Evolutionary conservation across 2,329 filamentous ascomycete species (phyloP), one percentile per base, ranked within the genome.

Genomic region (Xylariomycetidae sp.): DNA sequence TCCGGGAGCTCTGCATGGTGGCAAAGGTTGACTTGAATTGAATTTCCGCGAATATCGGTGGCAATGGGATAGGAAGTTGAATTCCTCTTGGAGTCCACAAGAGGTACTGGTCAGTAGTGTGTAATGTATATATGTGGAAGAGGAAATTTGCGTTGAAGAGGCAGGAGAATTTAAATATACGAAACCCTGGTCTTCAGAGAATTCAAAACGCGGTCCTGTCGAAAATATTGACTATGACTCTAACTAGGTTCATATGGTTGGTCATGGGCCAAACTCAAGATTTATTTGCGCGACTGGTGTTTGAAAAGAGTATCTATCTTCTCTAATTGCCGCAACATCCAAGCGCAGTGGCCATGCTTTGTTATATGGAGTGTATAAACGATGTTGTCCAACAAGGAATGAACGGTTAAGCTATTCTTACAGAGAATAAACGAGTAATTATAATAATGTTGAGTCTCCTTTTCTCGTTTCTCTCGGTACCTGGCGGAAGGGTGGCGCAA

Each of bases 1-100:
- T 32, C 33, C 33, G 37, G 29, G 32, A 39, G 34, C 37, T 36
- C 33, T 39, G 35, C 29, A 39, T 39, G 9, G 20, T 32, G 33
- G 27, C 37, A n/a, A 15, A 36, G 29, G 37, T 39, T 39, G 37
- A 36, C 19, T 17, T 17, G n/a, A 32, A 32, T 33, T 39, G 25
- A 34, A 37, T 33, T 37, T 25, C 30, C 30, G 26, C 35, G 33
- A 34, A 27, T 33, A n/a, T 33, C 20, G 14, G 29, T 33, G 30
- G 10, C 4, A 33, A 36, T 32, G 12, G 25, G 33, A 32, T 33
- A 36, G 29, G 37, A 36, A 39, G 16, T 36, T 36, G 37, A 32
- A 36, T 33, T 33, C 36, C 31, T 38, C 31, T n/a, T 31, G 31
- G 31, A 31, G 36, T 38, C 30, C 27, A 31, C 10, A 38, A 38